Evolutionary conservation across 1,284 basidiomycete genomes (phyloP).

Genomic region (Ganoderma lucidum): DNA sequence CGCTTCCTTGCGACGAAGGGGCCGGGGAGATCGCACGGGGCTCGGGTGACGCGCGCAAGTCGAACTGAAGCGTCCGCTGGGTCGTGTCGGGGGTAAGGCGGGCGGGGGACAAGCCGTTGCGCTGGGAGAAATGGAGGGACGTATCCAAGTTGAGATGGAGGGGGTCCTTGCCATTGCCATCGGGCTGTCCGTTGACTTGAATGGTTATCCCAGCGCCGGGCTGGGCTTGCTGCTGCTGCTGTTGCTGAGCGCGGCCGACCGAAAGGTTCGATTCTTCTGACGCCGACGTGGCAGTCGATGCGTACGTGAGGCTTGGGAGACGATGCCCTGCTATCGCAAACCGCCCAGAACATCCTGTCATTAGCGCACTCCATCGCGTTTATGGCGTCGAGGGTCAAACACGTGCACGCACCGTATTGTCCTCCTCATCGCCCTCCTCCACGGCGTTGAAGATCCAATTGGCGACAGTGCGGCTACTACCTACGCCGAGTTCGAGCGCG

Average conservation of each 20-base stretch:
- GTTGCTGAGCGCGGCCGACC: constrained; percentile 29
- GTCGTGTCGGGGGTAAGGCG: constrained; percentile 19
- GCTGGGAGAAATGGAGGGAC: constrained; percentile 26
- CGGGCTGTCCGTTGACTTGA: constrained; percentile 21
- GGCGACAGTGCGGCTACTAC: constrained; percentile 60
- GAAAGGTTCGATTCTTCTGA: constrained; percentile 46
- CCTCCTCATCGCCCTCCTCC: constrained; percentile 58
- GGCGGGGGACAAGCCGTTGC: constrained; percentile 22
- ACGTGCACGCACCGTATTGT: constrained; percentile 35
- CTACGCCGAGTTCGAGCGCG: constrained; percentile 69
- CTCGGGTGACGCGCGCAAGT: constrained; percentile 36
- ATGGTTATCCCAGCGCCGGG: constrained; percentile 37
- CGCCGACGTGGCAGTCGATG: constrained; percentile 46
- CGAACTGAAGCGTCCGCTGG: constrained; percentile 37
- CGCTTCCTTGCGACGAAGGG: constrained; percentile 25
- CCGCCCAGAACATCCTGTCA: neutral
- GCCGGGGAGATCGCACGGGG: constrained; percentile 34
- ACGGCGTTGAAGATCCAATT: constrained; percentile 74
- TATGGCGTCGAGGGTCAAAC: neutral
- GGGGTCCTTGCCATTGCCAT: constrained; percentile 23
- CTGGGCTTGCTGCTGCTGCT: constrained; percentile 33
- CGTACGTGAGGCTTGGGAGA: constrained; percentile 46
- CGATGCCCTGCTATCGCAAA: constrained; percentile 29
- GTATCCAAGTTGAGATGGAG: constrained; percentile 21
- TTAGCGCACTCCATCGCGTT: constrained; percentile 14